Conservation (phyloP, 768 basidiomycete genomes). For the Calocera viscosa region DNA sequence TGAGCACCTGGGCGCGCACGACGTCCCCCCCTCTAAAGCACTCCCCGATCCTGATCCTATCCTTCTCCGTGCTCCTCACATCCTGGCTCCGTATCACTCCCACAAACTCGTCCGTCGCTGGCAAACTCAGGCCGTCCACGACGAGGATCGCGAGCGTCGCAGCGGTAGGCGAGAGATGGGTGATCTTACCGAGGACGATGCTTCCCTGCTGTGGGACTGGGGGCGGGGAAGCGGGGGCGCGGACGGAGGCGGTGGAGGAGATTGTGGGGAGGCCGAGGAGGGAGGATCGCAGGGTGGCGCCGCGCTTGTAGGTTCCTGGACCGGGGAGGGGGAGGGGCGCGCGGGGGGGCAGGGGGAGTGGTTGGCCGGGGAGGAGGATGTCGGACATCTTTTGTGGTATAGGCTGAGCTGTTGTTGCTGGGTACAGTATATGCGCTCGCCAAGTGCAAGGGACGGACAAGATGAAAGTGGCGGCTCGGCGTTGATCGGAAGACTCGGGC, state of each 20-base stretch:
- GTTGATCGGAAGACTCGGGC: no score
- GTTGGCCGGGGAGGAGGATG: slow-evolving; percentile 64
- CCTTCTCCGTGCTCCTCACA: slow-evolving; percentile 79
- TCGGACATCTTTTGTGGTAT: slow-evolving; percentile 22
- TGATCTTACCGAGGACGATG: slow-evolving; percentile 66
- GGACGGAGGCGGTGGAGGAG: background rate
- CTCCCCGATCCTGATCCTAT: slow-evolving; percentile 76
- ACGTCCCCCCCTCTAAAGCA: slow-evolving; percentile 90
- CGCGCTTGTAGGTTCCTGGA: slow-evolving; percentile 50
- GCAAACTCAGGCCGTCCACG: slow-evolving; percentile 74
- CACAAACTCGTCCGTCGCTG: slow-evolving; percentile 73
- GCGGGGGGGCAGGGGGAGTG: slow-evolving; percentile 43
- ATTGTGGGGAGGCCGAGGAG: slow-evolving; percentile 43
- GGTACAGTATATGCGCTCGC: no score
- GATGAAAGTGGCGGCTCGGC: slow-evolving; percentile 19
- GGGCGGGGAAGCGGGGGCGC: slow-evolving; percentile 44
- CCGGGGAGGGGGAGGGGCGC: slow-evolving; percentile 46
- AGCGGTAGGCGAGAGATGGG: slow-evolving; percentile 70
- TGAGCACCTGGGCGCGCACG: slow-evolving; percentile 71
- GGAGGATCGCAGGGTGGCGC: slow-evolving; percentile 54
- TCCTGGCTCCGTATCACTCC: slow-evolving; percentile 84
- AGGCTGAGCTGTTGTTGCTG: background rate
- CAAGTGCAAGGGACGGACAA: background rate
- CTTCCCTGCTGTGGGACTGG: slow-evolving; percentile 45
- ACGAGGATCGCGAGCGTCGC: slow-evolving; percentile 73